These are phyloP conservation scores for Skeletonema costatum DNA, from an alignment of 108 stramenopile species.

Conservation along the genomic window DNA sequence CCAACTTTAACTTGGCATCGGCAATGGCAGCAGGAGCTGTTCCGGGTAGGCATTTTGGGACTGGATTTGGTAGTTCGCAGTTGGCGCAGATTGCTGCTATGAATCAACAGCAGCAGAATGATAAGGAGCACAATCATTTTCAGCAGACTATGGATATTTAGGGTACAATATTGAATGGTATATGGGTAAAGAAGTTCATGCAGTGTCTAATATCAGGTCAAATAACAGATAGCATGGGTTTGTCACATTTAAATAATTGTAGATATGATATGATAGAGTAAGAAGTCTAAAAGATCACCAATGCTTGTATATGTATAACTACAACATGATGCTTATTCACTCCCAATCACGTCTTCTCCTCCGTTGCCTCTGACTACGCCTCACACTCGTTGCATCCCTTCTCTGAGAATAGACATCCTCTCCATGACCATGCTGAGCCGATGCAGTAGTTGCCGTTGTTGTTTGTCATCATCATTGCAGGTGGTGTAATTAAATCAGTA, in stretches of 20 bases:
- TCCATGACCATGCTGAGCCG: slow-evolving; percentile 26
- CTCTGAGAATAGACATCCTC: slow-evolving; percentile 36
- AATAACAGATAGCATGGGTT: neutral
- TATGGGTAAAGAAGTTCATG: neutral
- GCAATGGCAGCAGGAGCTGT: neutral
- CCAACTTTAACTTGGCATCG: neutral
- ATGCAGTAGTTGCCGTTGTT: neutral
- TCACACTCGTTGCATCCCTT: neutral
- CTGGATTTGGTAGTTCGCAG: neutral
- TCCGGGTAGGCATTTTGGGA: neutral
- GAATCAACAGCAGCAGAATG: neutral
- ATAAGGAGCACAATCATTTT: neutral
- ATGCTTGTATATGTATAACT: neutral
- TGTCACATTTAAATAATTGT: no score
- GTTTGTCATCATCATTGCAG: neutral
- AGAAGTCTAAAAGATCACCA: neutral
- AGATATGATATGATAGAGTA: neutral
- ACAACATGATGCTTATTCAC: neutral
- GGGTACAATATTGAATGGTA: neutral
- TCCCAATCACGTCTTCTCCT: slow-evolving; percentile 20
- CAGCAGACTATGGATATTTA: neutral
- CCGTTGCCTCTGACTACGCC: slow-evolving; percentile 11
- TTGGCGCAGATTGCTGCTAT: neutral
- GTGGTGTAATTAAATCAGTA: slow-evolving; percentile 16
- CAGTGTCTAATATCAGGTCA: neutral